Evolutionary conservation across 1,284 basidiomycete species (phyloP).

Genomic region (Phellinidium pouzarii): DNA sequence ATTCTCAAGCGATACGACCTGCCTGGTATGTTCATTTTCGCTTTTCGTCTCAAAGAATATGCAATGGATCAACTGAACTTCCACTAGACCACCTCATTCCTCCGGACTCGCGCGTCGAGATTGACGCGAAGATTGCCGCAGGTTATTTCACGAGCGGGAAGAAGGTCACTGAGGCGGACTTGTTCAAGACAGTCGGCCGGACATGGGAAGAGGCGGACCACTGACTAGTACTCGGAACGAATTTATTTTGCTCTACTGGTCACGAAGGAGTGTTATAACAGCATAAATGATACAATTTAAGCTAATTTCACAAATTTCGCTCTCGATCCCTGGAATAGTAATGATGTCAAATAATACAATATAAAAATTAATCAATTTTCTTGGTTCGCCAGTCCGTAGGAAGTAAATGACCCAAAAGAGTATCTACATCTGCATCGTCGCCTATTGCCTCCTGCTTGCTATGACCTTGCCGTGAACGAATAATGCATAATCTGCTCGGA

Average conservation of each 20-base stretch:
- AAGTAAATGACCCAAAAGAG: neutral
- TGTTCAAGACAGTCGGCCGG: constrained; percentile 82
- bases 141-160: constrained; percentile 86
- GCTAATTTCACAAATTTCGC: neutral
- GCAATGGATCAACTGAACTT: constrained; percentile 6
- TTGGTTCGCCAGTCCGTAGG: neutral
- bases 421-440: too few relatives aligned
- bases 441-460: too few relatives aligned
- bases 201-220: constrained; percentile 84
- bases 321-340: neutral
- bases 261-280: neutral
- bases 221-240: constrained; percentile 28
- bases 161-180: constrained; percentile 66
- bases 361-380: neutral
- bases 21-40: constrained; percentile 44
- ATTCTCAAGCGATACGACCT: constrained; percentile 82
- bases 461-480: neutral
- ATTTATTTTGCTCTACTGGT: neutral
- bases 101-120: constrained; percentile 90
- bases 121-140: constrained; percentile 89
- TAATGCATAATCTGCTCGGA: neutral
- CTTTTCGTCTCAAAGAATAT: neutral
- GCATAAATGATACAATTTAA: neutral
- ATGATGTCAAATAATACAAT: neutral
- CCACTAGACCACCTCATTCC: constrained; percentile 71